Base-by-base conservation (phyloP, 2,329 filamentous ascomycete genomes). In the Microdochium paspali region DNA sequence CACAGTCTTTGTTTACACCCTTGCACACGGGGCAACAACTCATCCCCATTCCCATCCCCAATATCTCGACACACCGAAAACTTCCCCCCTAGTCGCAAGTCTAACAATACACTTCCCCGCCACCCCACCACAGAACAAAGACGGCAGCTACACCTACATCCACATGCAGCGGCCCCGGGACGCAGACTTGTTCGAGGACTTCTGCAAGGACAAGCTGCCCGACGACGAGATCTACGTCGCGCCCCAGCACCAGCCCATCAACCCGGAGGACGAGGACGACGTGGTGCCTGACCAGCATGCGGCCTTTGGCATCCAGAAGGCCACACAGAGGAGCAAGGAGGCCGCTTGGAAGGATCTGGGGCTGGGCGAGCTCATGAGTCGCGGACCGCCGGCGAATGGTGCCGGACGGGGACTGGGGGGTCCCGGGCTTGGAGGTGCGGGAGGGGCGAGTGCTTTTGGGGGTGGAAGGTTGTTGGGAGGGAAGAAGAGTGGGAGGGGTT, bases 231-330 rank as follows among this genome's bases (percentile, higher is more conserved):
- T 93, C 61, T 86, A 87, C 64, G 85, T 94, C n/a, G 80, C 85
- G 28, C 80, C 81, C 7, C 80, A 88, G 52, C 80, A 90, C 61
- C 86, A 89, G 62, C 88, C 87, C 35, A 75, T 90, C 60, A 91
- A 93, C 62, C 87, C 88, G 0, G 87, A 93, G 65, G 87, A 93
- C 62, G 87, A 93, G 66, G 88, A 93, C 60, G 87, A 93, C 59
- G 85, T 93, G 3, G 87, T 93, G 4, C 87, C 88, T 0, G 87
- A 93, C 64, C 87, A 93, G 67, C 87, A 93, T 61, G 87, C 87
- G 12, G 88, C 87, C 0, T 93, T 93, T 62, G 88, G 87, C 32
- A 93, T 94, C 57, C 82, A 87, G 64, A 79, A 85, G 55, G 87
- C 87, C 10, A 90, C 86, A 15, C 84, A 89, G 67, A 77, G 77